Evolutionary conservation across 116 monocot species (phyloP), one percentile per base, ranked within the genome.

Genomic region (Cymodocea nodosa): DNA sequence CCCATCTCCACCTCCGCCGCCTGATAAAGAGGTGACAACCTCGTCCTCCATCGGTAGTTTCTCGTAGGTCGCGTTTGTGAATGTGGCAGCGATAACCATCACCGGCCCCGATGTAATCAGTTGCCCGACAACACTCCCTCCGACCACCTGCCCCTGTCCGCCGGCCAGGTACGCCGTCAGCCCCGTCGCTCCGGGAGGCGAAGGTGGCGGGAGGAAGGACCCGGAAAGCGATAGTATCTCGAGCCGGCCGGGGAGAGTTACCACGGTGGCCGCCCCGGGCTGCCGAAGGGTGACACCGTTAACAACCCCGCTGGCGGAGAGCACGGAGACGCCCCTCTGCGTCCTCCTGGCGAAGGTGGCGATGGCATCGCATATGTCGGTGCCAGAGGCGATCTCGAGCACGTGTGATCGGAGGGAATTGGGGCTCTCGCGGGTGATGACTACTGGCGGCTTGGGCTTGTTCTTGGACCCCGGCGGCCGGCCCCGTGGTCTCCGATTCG

Each of bases 141-240:
- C 92, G 15, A 92, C 83, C 35, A 92, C 87, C 70, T 92, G 92
- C 56, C 87, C 92, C 67, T 87, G 85, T 30, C 87, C 87, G 2
- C 87, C 87, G 59, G 92, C 80, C 22, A 92, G 72, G 58, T 78
- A 92, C 1, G 87, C 76, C 1, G 82, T 75, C 55, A 92, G 63
- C 36, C 87, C 82, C 10, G 78, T 87, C 3, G 87, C 85, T 4
- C 77, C 79, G 0, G 78, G 80, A 37, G 85, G 87, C 15, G 87
- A 73, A 22, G 92, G 82, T 37, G 82, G 71, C 4, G 92, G 92
- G 15, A 92, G 81, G 54, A 92, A 84, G 6, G 92, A 70, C 2
- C 92, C 92, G 22, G 87, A 78, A 18, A 92, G 75, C 15, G 87
- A 92, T 52, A 92, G 75, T 54, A 92, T 87, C 76, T 92, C 92